Evolutionary conservation across 73 alveolate species (phyloP).

Genomic region (Tetrahymena thermophila): DNA sequence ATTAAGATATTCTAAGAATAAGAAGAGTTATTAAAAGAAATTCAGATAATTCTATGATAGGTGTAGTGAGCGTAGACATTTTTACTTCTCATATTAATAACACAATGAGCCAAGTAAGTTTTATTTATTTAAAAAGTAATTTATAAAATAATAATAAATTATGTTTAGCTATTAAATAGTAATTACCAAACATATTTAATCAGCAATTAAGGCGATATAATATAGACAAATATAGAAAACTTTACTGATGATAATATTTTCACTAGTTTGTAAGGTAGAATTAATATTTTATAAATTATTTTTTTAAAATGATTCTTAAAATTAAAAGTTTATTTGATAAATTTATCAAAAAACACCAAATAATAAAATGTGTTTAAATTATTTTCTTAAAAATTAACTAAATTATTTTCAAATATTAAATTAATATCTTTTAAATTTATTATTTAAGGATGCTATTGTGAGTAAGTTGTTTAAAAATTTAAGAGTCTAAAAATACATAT

Average conservation of each 20-base stretch:
- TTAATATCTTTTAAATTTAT: too few species aligned
- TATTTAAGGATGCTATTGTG: background rate
- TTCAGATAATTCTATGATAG: background rate
- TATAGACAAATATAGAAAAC: background rate
- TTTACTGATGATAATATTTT: background rate
- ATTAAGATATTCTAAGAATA: background rate
- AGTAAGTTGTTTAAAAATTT: background rate
- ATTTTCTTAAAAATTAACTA: too few species aligned
- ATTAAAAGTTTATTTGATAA: too few species aligned
- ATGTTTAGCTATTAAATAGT: background rate
- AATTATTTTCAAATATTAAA: too few species aligned
- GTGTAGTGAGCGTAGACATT: background rate
- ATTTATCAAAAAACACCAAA: too few species aligned
- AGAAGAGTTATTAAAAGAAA: background rate
- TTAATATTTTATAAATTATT: too few species aligned
- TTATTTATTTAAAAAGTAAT: background rate
- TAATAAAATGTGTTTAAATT: too few species aligned
- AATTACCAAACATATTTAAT: background rate
- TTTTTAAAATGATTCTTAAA: too few species aligned
- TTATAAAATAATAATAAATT: background rate
- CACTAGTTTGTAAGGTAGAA: background rate
- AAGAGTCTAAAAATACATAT: background rate
- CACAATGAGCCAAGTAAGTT: background rate
- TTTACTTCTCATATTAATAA: background rate
- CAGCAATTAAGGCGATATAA: background rate